Evolutionary conservation across 2,329 filamentous ascomycete genomes (phyloP).

Genomic region (Eutypa lata): DNA sequence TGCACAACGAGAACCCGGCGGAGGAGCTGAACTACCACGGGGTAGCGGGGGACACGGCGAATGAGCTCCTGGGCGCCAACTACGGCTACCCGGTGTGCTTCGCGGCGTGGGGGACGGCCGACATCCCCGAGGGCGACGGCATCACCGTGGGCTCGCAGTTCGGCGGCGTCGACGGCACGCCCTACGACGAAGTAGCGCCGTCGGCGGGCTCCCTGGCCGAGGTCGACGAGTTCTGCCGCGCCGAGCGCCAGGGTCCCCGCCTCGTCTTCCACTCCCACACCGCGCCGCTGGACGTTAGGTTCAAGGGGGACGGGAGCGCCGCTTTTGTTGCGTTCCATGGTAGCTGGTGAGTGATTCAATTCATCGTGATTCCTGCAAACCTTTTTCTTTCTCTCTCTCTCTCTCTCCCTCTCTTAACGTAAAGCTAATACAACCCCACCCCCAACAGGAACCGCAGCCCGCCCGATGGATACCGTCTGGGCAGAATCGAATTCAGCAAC

Average conservation of each 20-base stretch:
- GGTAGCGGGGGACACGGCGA: constrained; percentile 46
- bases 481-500: constrained; percentile 35
- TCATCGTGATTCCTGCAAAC: constrained; percentile 12
- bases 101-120: constrained; percentile 57
- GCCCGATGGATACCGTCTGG: constrained; percentile 15
- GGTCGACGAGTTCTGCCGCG: constrained; percentile 33
- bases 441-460: constrained; percentile 12
- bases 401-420: too few species aligned
- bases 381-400: too few species aligned
- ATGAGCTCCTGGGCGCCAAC: constrained; percentile 41
- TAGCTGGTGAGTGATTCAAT: constrained; percentile 49
- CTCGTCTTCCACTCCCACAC: constrained; percentile 63
- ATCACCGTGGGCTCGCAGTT: constrained; percentile 51
- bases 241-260: constrained; percentile 36
- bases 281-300: constrained; percentile 70
- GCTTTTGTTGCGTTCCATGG: constrained; percentile 72
- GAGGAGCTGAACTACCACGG: constrained; percentile 75
- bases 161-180: constrained; percentile 29
- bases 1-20: constrained; percentile 67
- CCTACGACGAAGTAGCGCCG: constrained; percentile 27
- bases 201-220: constrained; percentile 40
- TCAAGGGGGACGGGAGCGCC: constrained; percentile 52
- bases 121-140: constrained; percentile 37
- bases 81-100: constrained; percentile 72
- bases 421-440: too few species aligned